Evolutionary conservation across 179 eudicot species (phyloP).

Genomic region (Silene noctiflora): DNA sequence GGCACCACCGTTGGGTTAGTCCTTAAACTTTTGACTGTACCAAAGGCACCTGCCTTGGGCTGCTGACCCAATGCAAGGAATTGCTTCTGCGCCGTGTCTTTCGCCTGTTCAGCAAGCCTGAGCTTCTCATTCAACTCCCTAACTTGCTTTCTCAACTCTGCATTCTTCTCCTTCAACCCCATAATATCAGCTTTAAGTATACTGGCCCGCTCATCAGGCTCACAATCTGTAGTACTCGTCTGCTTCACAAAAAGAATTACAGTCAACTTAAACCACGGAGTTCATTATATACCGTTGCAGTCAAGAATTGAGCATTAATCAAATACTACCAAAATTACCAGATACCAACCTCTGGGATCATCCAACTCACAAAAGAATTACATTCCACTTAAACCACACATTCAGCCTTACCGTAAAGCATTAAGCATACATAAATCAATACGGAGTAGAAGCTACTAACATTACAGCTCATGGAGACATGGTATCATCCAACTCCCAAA

Average conservation of each 20-base stretch:
- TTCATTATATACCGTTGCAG: neutral
- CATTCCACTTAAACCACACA: too few relatives aligned
- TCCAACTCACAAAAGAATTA: neutral
- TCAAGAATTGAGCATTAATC: conserved; percentile 3
- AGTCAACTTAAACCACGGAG: neutral
- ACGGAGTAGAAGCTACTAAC: too few relatives aligned
- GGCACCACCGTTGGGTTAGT: conserved; percentile 78
- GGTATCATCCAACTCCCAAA: neutral
- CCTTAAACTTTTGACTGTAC: conserved; percentile 79
- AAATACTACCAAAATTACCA: neutral
- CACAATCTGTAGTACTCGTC: conserved; percentile 55
- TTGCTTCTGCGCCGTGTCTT: conserved; percentile 61
- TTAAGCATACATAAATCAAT: too few relatives aligned
- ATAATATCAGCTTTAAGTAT: conserved; percentile 54
- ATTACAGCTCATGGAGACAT: too few relatives aligned
- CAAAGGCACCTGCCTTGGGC: conserved; percentile 82
- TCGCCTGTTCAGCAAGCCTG: conserved; percentile 56
- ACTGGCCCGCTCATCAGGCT: conserved; percentile 48
- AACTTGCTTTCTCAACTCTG: conserved; percentile 60
- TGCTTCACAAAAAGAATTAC: conserved; percentile 25
- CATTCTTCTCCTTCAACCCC: conserved; percentile 54
- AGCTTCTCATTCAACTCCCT: conserved; percentile 62
- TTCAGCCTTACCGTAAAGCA: too few relatives aligned
- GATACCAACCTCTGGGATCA: neutral
- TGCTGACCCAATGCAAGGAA: conserved; percentile 50